Percentiles rank a stretch among this genome's conserved stretches.
phyloP scores from a whole-genome alignment of 192 early-diverging fungal genomes.

The Linnemannia hyalina region DNA sequence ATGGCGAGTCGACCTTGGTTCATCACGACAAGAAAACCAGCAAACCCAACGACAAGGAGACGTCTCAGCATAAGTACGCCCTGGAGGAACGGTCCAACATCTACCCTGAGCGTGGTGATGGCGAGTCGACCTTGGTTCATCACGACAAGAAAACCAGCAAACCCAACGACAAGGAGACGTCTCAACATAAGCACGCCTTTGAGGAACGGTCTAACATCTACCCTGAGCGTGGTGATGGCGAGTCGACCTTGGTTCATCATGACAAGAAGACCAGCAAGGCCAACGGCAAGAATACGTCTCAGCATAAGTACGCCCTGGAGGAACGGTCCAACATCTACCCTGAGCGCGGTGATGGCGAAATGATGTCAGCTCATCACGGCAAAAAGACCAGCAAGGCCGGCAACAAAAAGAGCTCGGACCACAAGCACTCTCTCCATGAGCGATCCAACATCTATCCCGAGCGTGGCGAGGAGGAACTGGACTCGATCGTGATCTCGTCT shows the following conservation, averaged over 20 bases:
- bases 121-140: not conserved
- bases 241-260: too few species aligned
- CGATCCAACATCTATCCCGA: constrained; percentile 30
- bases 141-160: constrained; percentile 6
- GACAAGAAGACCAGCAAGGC: not conserved
- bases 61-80: too few species aligned
- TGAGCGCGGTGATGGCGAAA: constrained; percentile 2
- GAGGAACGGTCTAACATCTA: not conserved
- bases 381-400: not conserved
- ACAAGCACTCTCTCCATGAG: constrained; percentile 8
- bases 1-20: too few species aligned
- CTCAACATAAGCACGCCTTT: not conserved
- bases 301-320: not conserved
- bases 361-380: not conserved
- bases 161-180: not conserved
- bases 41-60: too few species aligned
- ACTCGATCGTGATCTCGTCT: not conserved
- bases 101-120: constrained; percentile 11
- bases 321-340: constrained; percentile 23
- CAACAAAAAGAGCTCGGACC: not conserved
- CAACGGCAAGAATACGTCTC: not conserved
- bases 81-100: constrained; percentile 5
- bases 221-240: too few species aligned
- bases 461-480: not conserved
- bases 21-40: too few species aligned